These are phyloP conservation scores for Phialocephala sp. DNA, from an alignment of 2,329 filamentous ascomycete genomes.

Conservation along the genomic window DNA sequence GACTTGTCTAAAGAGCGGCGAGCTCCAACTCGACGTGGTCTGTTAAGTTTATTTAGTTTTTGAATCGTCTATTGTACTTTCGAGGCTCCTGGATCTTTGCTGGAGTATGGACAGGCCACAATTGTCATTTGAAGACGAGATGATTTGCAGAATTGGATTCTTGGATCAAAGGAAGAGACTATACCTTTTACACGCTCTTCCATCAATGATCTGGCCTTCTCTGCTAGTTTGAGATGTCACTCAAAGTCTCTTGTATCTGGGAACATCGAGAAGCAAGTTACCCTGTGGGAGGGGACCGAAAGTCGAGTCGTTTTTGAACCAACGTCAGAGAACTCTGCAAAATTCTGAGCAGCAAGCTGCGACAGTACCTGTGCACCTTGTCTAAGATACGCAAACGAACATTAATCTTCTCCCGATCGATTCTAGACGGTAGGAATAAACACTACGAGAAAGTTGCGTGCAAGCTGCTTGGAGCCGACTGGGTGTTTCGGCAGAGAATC, in stretches of 20 bases:
- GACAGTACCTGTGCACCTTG: background rate
- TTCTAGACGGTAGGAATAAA: background rate
- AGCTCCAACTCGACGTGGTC: background rate
- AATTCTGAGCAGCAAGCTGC: background rate
- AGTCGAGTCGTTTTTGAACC: background rate
- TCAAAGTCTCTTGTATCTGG: background rate
- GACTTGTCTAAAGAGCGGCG: background rate
- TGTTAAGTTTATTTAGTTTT: background rate
- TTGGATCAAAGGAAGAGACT: too few relatives aligned
- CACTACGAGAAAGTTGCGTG: background rate
- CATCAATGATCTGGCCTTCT: too few relatives aligned
- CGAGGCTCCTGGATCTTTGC: too few relatives aligned
- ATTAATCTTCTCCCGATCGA: background rate
- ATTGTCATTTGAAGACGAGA: too few relatives aligned
- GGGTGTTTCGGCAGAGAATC: background rate
- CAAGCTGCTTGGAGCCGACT: background rate
- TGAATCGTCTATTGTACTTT: background rate
- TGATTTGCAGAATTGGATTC: too few relatives aligned
- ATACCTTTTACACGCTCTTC: too few relatives aligned
- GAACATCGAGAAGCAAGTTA: background rate
- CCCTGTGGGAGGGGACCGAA: background rate
- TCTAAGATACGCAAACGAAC: background rate
- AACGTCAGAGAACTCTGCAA: background rate
- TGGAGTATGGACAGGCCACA: too few relatives aligned
- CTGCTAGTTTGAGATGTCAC: too few relatives aligned